Conservation (phyloP, 805 yeast genomes). For the Yamadazyma laniorum region DNA sequence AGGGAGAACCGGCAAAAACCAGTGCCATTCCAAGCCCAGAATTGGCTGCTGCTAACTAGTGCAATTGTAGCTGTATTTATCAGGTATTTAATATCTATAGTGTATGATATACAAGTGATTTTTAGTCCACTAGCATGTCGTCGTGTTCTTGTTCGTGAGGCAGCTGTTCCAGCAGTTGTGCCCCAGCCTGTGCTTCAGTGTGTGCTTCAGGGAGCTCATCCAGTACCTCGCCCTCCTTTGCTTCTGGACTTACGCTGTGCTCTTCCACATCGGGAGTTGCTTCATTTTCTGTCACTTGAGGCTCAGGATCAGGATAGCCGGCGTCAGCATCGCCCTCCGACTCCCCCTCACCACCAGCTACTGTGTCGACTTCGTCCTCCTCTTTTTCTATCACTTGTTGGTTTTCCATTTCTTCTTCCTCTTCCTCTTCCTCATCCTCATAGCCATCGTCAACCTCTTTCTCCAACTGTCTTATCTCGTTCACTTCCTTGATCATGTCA, state of each 20-base stretch:
- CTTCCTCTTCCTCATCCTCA: conserved; percentile 24
- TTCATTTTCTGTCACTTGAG: conserved; percentile 3
- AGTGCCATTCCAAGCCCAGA: conserved; percentile 9
- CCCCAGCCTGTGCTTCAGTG: too few relatives aligned
- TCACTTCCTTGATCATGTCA: conserved; percentile 26
- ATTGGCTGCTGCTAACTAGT: conserved; percentile 9
- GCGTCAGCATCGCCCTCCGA: conserved; percentile 1
- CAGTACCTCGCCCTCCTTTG: too few relatives aligned
- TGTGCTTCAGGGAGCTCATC: too few relatives aligned
- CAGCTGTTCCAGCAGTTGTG: too few relatives aligned
- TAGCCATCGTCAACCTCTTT: conserved; percentile 21
- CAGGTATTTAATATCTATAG: background rate
- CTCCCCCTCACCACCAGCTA: conserved; percentile 8
- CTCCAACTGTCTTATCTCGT: conserved; percentile 27
- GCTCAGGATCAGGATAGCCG: conserved; percentile 8
- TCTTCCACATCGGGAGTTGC: too few relatives aligned
- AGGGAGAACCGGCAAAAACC: conserved; percentile 35
- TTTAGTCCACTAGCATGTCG: background rate
- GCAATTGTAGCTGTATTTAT: background rate
- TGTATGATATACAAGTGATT: background rate
- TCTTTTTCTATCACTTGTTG: too few relatives aligned
- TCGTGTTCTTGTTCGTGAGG: too few relatives aligned
- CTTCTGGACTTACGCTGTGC: too few relatives aligned
- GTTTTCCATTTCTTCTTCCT: conserved; percentile 15
- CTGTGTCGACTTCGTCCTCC: conserved; percentile 8